Evolutionary conservation across 441 rosid genomes (phyloP).

Genomic region (Theobroma grandiflorum): DNA sequence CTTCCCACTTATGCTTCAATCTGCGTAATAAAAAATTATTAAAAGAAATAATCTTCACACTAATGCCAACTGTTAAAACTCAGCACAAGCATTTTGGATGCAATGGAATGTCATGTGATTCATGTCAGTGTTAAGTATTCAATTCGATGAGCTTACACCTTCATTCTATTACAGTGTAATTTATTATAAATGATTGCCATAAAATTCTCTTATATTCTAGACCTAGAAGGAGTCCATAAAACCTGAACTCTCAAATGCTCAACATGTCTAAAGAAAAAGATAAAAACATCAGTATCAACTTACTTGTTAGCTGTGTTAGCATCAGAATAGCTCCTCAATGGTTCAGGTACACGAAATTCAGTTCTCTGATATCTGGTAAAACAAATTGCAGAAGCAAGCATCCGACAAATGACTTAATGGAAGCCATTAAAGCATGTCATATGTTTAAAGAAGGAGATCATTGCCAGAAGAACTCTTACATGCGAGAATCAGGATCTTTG

Average conservation of each 20-base stretch:
- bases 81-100: constrained; percentile 11
- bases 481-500: constrained; percentile 89
- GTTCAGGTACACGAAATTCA: constrained; percentile 91
- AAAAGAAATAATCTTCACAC: not conserved
- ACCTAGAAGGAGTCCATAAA: constrained; percentile 2
- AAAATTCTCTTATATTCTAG: constrained; percentile 6
- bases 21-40: constrained; percentile 46
- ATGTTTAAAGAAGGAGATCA: constrained; percentile 6
- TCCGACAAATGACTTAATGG: not conserved
- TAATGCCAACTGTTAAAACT: not conserved
- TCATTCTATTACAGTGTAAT: constrained; percentile 9
- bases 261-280: not conserved
- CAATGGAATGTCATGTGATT: not conserved
- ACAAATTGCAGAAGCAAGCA: constrained; percentile 24
- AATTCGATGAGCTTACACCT: not conserved
- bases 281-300: constrained; percentile 34
- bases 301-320: constrained; percentile 61
- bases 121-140: not conserved
- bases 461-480: constrained; percentile 55
- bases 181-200: constrained; percentile 3
- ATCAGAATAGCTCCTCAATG: constrained; percentile 67
- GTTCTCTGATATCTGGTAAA: constrained; percentile 87
- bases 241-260: constrained; percentile 1
- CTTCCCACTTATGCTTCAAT: constrained; percentile 74
- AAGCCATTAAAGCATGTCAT: not conserved